phyloP scores from a whole-genome alignment of 202 grass and related monocot species.

The Hordeum pubiflorum region DNA sequence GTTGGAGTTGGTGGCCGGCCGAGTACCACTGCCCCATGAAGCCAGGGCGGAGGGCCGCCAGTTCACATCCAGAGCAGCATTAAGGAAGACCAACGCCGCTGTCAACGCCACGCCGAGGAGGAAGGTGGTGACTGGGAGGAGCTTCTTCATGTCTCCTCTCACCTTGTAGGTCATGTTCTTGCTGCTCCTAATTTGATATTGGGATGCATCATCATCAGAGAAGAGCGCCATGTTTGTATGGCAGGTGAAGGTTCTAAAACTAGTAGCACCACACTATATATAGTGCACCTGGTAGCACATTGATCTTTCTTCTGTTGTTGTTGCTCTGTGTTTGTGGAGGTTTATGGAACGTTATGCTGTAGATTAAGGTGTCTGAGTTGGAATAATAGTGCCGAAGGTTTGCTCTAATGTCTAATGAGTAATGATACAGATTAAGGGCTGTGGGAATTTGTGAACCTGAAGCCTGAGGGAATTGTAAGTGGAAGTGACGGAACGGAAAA shows the following conservation, averaged over 20 bases:
- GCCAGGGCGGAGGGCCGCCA: conserved; percentile 21
- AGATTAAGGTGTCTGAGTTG: not conserved
- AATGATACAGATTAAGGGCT: not conserved
- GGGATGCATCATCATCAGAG: conserved; percentile 1
- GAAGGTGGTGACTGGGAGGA: conserved; percentile 36
- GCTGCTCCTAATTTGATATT: not conserved
- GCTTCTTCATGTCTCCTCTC: conserved; percentile 26
- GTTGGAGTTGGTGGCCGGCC: not conserved
- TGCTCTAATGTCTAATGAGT: not conserved
- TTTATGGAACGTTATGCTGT: not conserved
- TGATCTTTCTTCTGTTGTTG: not conserved
- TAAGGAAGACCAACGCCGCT: conserved; percentile 25
- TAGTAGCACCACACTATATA: not conserved
- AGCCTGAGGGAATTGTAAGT: conserved; percentile 6
- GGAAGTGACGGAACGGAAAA: conserved; percentile 19
- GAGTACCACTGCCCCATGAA: conserved; percentile 19
- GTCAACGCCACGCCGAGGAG: conserved; percentile 31
- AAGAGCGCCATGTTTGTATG: conserved; percentile 30
- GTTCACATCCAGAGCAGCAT: conserved; percentile 11
- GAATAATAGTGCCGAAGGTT: not conserved
- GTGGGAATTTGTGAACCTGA: conserved; percentile 12
- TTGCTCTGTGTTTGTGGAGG: not conserved
- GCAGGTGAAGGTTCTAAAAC: not conserved
- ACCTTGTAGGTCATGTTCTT: conserved; percentile 28
- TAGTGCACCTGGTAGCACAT: not conserved